phyloP scores from a whole-genome alignment of 345 rosid genomes.

The Gynandropsis gynandra region DNA sequence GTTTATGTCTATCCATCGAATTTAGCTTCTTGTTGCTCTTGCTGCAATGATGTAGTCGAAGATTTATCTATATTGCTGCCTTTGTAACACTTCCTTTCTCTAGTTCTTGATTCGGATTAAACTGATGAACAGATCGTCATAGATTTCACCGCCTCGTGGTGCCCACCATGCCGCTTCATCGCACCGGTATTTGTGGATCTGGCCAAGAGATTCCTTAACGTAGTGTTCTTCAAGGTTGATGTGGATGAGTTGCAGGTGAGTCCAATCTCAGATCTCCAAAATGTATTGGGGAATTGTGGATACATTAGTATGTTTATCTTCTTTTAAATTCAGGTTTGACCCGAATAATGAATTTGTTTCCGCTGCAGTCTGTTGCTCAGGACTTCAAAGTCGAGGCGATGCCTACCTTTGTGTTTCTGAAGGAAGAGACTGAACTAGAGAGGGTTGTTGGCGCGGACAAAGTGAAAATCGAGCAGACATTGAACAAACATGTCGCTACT shows the following conservation, averaged over 20 bases:
- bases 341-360: background rate
- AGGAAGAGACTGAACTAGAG: slow-evolving; percentile 43
- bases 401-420: slow-evolving; percentile 64
- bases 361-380: slow-evolving; percentile 47
- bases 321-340: background rate
- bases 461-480: slow-evolving; percentile 33
- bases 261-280: background rate
- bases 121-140: slow-evolving; percentile 42
- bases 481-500: too few relatives aligned
- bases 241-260: slow-evolving; percentile 53
- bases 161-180: slow-evolving; percentile 65
- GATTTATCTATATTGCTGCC: background rate
- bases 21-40: too few relatives aligned
- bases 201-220: slow-evolving; percentile 40
- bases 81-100: background rate
- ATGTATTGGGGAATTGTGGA: background rate
- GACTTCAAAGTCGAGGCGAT: slow-evolving; percentile 64
- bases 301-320: too few relatives aligned
- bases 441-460: slow-evolving; percentile 63
- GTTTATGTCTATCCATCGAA: too few relatives aligned
- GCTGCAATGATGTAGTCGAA: background rate
- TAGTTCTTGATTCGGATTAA: background rate
- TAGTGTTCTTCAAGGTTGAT: slow-evolving; percentile 65
- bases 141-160: slow-evolving; percentile 78
- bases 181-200: slow-evolving; percentile 51